phyloP scores from a whole-genome alignment of 2,329 filamentous ascomycete species.

The Bertia moriformis region DNA sequence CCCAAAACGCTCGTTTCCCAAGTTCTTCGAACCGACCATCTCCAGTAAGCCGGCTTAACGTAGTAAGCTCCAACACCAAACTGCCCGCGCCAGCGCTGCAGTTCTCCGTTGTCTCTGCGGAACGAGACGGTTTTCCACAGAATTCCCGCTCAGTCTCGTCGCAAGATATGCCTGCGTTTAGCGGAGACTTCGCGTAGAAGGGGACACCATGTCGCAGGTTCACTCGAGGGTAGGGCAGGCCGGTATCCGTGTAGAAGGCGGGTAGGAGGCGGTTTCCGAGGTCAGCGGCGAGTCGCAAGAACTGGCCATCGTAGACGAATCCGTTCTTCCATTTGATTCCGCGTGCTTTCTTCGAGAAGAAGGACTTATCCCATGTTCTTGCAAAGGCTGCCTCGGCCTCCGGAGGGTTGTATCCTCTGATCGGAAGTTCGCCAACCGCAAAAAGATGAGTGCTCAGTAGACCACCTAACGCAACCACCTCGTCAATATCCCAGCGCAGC shows the following conservation, averaged over 20 bases:
- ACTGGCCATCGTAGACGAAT: constrained; percentile 74
- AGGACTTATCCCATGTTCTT: constrained; percentile 13
- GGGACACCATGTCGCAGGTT: constrained; percentile 83
- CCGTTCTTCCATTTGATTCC: constrained; percentile 62
- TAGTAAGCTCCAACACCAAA: constrained; percentile 82
- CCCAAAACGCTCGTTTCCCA: constrained; percentile 89
- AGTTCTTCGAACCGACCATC: constrained; percentile 77
- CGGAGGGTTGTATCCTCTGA: constrained; percentile 55
- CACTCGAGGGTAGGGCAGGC: constrained; percentile 85
- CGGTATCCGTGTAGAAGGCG: constrained; percentile 81
- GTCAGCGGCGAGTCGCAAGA: constrained; percentile 78
- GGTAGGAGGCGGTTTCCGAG: constrained; percentile 72
- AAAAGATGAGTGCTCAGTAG: constrained; percentile 88
- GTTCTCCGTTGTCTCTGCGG: constrained; percentile 75
- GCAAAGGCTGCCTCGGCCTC: not conserved
- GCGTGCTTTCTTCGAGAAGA: constrained; percentile 23
- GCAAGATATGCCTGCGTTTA: constrained; percentile 42
- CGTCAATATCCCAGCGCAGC: too few species aligned
- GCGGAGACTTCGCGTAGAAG: constrained; percentile 76
- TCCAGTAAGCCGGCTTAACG: constrained; percentile 74
- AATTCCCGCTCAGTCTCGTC: constrained; percentile 18
- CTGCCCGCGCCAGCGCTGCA: constrained; percentile 96
- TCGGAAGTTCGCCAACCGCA: constrained; percentile 77
- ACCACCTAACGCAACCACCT: too few species aligned
- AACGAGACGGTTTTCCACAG: constrained; percentile 16